Percentiles rank a stretch among this genome's conserved stretches.
Evolutionary conservation across 129 eudicot species (phyloP).

Genomic region (Smallanthus sonchifolius): DNA sequence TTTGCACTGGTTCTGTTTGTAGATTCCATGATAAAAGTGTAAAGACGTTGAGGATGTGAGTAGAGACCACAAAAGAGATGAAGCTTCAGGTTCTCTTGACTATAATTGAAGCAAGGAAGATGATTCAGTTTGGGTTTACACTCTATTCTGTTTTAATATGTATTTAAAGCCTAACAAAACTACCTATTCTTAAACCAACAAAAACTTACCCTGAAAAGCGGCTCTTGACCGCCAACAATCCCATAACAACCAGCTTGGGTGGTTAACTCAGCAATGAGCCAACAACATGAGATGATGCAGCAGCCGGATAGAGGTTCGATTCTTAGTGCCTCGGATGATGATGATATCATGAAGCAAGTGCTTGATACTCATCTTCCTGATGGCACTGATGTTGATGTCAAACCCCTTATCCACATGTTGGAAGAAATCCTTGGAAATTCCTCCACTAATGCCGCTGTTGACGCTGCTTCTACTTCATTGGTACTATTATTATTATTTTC

Average conservation of each 20-base stretch:
- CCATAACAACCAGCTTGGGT: conserved; percentile 19
- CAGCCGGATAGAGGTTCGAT: conserved; percentile 31
- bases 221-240: conserved; percentile 20
- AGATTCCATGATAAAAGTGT: conserved; percentile 31
- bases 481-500: conserved; percentile 1
- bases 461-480: conserved; percentile 11
- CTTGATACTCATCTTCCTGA: conserved; percentile 51
- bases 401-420: conserved; percentile 48
- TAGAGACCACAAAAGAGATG: conserved; percentile 31
- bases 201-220: conserved; percentile 28
- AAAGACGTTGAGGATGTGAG: conserved; percentile 19
- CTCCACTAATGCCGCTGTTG: conserved; percentile 6
- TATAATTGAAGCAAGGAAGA: conserved; percentile 55
- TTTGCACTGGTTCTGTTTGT: conserved; percentile 25
- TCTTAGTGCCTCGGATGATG: conserved; percentile 53
- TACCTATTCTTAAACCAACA: neutral
- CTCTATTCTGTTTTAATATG: conserved; percentile 41
- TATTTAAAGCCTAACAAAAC: conserved; percentile 25
- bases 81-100: conserved; percentile 25
- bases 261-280: conserved; percentile 21
- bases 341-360: conserved; percentile 55
- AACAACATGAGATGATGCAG: conserved; percentile 20
- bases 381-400: conserved; percentile 47
- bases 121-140: conserved; percentile 30
- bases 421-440: conserved; percentile 48